These are phyloP conservation scores for Ascochyta viciae-villosae DNA, from an alignment of 2,329 filamentous ascomycete genomes.

Conservation along the genomic window DNA sequence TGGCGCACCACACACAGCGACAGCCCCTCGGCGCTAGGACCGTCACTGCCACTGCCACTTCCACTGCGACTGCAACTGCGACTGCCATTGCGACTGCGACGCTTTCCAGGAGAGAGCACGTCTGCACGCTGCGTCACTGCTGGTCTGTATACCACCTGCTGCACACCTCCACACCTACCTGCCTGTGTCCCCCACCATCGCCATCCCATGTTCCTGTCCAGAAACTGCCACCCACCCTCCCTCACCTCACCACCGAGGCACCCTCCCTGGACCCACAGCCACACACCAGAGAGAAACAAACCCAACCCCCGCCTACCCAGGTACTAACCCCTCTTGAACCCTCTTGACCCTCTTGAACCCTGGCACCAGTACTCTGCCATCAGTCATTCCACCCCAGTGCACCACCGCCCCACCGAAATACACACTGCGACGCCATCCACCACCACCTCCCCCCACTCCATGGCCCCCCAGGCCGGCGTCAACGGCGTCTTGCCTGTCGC, in stretches of 20 bases:
- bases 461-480: conserved; percentile 42
- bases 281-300: not conserved
- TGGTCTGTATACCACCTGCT: not conserved
- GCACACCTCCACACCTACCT: not conserved
- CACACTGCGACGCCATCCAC: not conserved
- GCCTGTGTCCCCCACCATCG: not conserved
- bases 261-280: not conserved
- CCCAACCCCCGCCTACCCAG: not conserved
- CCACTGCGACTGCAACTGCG: too few relatives aligned
- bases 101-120: too few relatives aligned
- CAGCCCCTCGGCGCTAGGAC: conserved; percentile 27
- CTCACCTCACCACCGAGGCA: conserved; percentile 3
- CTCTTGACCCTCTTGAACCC: not conserved
- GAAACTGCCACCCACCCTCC: conserved; percentile 16
- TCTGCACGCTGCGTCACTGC: conserved; percentile 23
- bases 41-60: not conserved
- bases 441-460: conserved; percentile 15
- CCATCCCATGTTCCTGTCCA: conserved; percentile 22
- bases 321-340: not conserved
- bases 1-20: conserved; percentile 1
- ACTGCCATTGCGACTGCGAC: too few relatives aligned
- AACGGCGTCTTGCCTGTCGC: conserved; percentile 50
- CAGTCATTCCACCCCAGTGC: not conserved
- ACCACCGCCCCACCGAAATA: not conserved
- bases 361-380: too few relatives aligned